These are phyloP conservation scores for Carex cristatella DNA, from an alignment of 176 grass and related monocot species.

Conservation along the genomic window DNA sequence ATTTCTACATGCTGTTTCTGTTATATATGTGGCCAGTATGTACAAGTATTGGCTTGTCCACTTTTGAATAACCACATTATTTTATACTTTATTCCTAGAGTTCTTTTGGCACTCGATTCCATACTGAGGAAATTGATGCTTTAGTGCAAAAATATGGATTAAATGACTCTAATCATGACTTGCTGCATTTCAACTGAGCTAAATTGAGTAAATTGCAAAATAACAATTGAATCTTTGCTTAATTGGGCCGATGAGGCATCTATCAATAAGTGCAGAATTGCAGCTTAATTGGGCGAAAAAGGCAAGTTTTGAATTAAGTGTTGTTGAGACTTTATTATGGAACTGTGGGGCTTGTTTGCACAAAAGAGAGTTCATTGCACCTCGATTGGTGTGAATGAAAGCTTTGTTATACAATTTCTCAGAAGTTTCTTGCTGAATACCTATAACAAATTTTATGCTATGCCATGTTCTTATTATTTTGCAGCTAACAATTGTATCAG, in stretches of 20 bases:
- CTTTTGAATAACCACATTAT: neutral
- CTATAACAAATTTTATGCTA: neutral
- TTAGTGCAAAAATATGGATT: neutral
- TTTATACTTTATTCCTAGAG: neutral
- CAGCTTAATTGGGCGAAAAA: neutral
- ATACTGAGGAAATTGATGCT: neutral
- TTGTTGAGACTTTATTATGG: neutral
- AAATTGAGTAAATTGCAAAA: neutral
- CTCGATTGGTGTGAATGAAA: neutral
- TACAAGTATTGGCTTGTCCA: neutral
- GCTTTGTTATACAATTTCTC: neutral
- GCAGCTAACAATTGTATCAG: constrained; percentile 87
- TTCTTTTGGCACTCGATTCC: neutral
- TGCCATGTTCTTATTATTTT: constrained; percentile 6
- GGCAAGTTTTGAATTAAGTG: neutral
- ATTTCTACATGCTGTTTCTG: neutral
- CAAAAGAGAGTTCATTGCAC: neutral
- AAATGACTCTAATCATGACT: neutral
- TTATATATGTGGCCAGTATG: neutral
- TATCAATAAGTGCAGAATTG: neutral
- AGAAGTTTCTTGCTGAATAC: neutral
- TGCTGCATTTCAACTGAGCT: neutral
- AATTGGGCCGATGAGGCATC: neutral
- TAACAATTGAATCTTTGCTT: neutral
- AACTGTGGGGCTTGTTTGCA: neutral